Conservation (phyloP, 257 asterid genomes). For the Ophiorrhiza pumila region DNA sequence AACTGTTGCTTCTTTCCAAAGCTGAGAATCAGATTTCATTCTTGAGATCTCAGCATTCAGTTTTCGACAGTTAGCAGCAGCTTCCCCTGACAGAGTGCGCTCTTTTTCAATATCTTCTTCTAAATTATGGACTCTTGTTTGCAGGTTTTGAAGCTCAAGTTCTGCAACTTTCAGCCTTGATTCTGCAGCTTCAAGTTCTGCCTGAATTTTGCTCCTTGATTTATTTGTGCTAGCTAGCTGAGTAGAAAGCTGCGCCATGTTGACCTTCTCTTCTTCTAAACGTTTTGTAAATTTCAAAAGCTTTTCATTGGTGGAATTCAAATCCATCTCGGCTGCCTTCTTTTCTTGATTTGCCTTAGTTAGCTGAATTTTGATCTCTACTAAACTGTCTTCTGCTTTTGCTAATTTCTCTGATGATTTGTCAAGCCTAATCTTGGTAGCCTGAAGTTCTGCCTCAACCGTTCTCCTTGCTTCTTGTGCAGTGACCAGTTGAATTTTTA, state of each 20-base stretch:
- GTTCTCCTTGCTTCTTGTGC: slow-evolving; percentile 51
- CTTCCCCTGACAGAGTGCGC: slow-evolving; percentile 40
- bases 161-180: slow-evolving; percentile 36
- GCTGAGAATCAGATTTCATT: slow-evolving; percentile 41
- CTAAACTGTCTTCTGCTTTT: slow-evolving; percentile 42
- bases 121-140: slow-evolving; percentile 32
- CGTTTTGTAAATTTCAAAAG: slow-evolving; percentile 35
- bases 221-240: slow-evolving; percentile 37
- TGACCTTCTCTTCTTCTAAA: slow-evolving; percentile 47
- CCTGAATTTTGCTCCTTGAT: slow-evolving; percentile 25
- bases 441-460: slow-evolving; percentile 38
- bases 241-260: slow-evolving; percentile 30
- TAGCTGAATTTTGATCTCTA: slow-evolving; percentile 40
- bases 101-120: slow-evolving; percentile 47
- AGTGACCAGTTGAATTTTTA: slow-evolving; percentile 41
- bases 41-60: slow-evolving; percentile 46
- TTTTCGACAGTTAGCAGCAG: slow-evolving; percentile 39
- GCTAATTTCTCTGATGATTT: slow-evolving; percentile 38
- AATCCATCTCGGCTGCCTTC: slow-evolving; percentile 26
- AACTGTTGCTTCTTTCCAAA: slow-evolving; percentile 39
- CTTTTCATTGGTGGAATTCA: slow-evolving; percentile 32
- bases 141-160: slow-evolving; percentile 41
- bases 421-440: slow-evolving; percentile 35
- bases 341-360: slow-evolving; percentile 32
- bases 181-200: slow-evolving; percentile 47